phyloP scores from a whole-genome alignment of 805 yeast genomes.

The Wickerhamomyces ciferrii region DNA sequence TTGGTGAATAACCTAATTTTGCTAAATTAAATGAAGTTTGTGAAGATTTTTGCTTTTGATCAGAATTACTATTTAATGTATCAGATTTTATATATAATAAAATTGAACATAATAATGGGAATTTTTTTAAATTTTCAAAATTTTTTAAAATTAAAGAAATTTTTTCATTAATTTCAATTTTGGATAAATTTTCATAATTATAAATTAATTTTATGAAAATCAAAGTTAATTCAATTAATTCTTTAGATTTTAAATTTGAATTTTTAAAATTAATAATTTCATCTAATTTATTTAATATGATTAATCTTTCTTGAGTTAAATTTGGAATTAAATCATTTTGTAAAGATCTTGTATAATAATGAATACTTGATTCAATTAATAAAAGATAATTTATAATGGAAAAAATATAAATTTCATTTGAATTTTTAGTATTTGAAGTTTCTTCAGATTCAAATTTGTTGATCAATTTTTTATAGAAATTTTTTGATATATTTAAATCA shows the following conservation, averaged over 20 bases:
- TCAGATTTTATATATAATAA: slow-evolving; percentile 17
- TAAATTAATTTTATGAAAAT: slow-evolving; percentile 8
- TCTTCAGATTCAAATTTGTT: neutral
- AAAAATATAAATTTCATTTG: slow-evolving; percentile 13
- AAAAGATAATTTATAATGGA: slow-evolving; percentile 8
- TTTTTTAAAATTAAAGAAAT: slow-evolving; percentile 7
- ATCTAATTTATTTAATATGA: slow-evolving; percentile 2
- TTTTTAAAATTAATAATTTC: slow-evolving; percentile 2
- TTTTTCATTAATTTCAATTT: slow-evolving; percentile 9
- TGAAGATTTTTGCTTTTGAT: slow-evolving; percentile 23
- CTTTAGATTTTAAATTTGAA: slow-evolving; percentile 5
- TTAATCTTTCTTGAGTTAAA: slow-evolving; percentile 4
- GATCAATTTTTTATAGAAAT: slow-evolving; percentile 4
- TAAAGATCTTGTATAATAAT: slow-evolving; percentile 3
- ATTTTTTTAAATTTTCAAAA: slow-evolving; percentile 12
- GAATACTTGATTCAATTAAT: slow-evolving; percentile 11
- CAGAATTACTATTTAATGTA: slow-evolving; percentile 21
- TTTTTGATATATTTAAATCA: slow-evolving; percentile 6
- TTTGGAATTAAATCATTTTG: neutral
- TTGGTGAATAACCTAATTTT: slow-evolving; percentile 17
- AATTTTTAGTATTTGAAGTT: no score
- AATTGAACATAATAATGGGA: slow-evolving; percentile 16
- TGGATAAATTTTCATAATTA: slow-evolving; percentile 11
- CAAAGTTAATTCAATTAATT: slow-evolving; percentile 8
- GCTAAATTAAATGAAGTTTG: slow-evolving; percentile 21